phyloP scores from a whole-genome alignment of 2,329 filamentous ascomycete genomes.

The Fusarium bactridioides region DNA sequence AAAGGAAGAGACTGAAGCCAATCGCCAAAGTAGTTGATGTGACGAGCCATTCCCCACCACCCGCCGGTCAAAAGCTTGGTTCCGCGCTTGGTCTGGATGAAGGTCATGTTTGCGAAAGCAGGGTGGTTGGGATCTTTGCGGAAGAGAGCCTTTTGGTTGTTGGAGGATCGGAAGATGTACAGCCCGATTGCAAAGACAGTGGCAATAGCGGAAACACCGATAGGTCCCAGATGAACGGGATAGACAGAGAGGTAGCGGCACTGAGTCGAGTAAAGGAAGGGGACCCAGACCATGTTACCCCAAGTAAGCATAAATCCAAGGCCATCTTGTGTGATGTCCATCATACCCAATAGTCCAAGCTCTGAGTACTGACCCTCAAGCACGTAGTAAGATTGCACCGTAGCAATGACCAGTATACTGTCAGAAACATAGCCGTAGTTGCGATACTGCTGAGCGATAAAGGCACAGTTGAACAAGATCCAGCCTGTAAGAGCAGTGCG shows the following conservation, averaged over 20 bases:
- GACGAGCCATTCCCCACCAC: slow-evolving; percentile 89
- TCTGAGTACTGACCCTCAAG: slow-evolving; percentile 87
- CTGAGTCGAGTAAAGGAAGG: slow-evolving; percentile 85
- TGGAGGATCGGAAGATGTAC: slow-evolving; percentile 86
- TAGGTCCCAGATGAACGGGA: slow-evolving; percentile 74
- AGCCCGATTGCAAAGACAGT: slow-evolving; percentile 74
- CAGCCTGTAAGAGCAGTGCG: slow-evolving; percentile 87
- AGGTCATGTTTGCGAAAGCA: slow-evolving; percentile 76
- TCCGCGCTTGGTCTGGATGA: slow-evolving; percentile 82
- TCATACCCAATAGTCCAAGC: slow-evolving; percentile 83
- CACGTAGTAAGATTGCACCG: slow-evolving; percentile 81
- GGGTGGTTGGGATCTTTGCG: slow-evolving; percentile 83
- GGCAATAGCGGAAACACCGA: slow-evolving; percentile 69
- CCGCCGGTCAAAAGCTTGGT: slow-evolving; percentile 81
- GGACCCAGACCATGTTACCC: slow-evolving; percentile 89
- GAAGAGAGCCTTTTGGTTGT: slow-evolving; percentile 94
- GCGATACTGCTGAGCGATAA: slow-evolving; percentile 85
- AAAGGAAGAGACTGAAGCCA: slow-evolving; percentile 92
- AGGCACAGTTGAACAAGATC: slow-evolving; percentile 82
- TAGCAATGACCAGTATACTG: slow-evolving; percentile 78
- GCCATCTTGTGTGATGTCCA: slow-evolving; percentile 89
- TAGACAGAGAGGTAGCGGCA: slow-evolving; percentile 83
- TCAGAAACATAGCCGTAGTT: slow-evolving; percentile 82
- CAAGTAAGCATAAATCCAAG: slow-evolving; percentile 94
- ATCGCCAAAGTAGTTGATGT: slow-evolving; percentile 94